A percentile compares a stretch with the other conserved stretches of the same genome.
phyloP scores from a whole-genome alignment of 2,329 filamentous ascomycete genomes.

The Eutypella sp. region DNA sequence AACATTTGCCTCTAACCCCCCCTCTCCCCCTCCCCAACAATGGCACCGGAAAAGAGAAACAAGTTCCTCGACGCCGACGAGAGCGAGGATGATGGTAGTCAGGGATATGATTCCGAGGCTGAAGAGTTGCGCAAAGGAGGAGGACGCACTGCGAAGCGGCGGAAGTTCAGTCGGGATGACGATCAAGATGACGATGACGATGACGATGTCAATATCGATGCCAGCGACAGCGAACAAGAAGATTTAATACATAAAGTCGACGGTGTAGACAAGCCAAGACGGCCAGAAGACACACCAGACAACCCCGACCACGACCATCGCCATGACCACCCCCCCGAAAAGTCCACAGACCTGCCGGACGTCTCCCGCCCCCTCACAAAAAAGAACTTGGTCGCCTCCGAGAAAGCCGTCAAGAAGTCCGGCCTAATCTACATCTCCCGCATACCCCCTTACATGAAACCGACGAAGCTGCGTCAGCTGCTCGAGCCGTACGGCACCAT shows the following conservation, averaged over 20 bases:
- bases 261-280: slow-evolving; percentile 12
- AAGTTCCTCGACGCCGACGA: slow-evolving; percentile 61
- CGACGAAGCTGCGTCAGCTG: slow-evolving; percentile 52
- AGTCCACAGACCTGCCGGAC: slow-evolving; percentile 38
- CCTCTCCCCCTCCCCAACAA: slow-evolving; percentile 34
- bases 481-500: slow-evolving; percentile 3
- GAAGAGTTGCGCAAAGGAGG: slow-evolving; percentile 65
- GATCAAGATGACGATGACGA: slow-evolving; percentile 10
- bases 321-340: slow-evolving; percentile 23
- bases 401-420: slow-evolving; percentile 63
- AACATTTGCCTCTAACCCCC: no score
- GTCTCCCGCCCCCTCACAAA: slow-evolving; percentile 53
- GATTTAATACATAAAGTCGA: slow-evolving; percentile 18
- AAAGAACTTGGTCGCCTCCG: slow-evolving; percentile 63
- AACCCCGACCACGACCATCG: slow-evolving; percentile 14
- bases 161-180: slow-evolving; percentile 24
- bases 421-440: slow-evolving; percentile 81
- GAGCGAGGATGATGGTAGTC: slow-evolving; percentile 53
- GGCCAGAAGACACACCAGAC: slow-evolving; percentile 18
- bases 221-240: slow-evolving; percentile 14
- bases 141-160: slow-evolving; percentile 52
- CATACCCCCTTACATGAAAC: slow-evolving; percentile 86
- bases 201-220: slow-evolving; percentile 25
- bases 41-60: slow-evolving; percentile 67
- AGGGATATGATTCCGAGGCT: slow-evolving; percentile 62